Base-by-base conservation (phyloP, 805 yeast genomes). In the Ogataea dorogensis region DNA sequence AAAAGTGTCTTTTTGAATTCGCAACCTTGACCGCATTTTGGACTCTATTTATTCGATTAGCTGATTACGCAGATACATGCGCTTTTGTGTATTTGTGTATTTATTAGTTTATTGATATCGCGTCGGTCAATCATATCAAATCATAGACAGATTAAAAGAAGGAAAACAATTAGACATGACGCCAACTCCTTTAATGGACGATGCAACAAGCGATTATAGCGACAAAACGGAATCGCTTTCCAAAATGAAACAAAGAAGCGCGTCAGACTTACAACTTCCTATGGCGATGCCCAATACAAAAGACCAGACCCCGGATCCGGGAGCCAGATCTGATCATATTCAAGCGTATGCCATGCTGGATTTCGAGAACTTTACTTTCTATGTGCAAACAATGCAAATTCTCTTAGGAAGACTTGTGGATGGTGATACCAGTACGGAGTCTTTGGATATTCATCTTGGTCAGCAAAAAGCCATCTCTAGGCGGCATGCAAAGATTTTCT, bases 331-430 rank as follows among this genome's bases (percentile, higher is more conserved):
- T 28, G 63, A 54, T 19, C 48, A 65, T 36, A 73, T 75, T 20
- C 73, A 76, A 17, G 81, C 81, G 3, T 76, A 76, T 58, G 93
- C 93, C 1, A 67, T 88, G 49, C 65, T 93, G 24, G 98, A 93
- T 58, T 93, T 93, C 59, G 96, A 86, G 42, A 78, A 86, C 46
- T 91, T 84, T 58, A 89, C 96, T 3, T 93, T 93, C 56, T 93
- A 91, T 51, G 96, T 93, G 8, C 98, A 93, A 63, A 93, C 98
- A 1, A 70, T 93, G 54, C 97, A 93, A 60, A 96, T 91, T 2
- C 75, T 91, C 7, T 67, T 93, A 28, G 98, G 98, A n/a, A 72
- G 98, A 50, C 74, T 86, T 40, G 83, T 89, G 7, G 91, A 82
- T 51, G 76, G 80, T 37, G 82, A 82, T 47, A 54, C 56, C 12